Percentiles rank a stretch among this genome's conserved stretches.
Evolutionary conservation across 148 eudicot species (phyloP).

Genomic region (Linanthus parryae): DNA sequence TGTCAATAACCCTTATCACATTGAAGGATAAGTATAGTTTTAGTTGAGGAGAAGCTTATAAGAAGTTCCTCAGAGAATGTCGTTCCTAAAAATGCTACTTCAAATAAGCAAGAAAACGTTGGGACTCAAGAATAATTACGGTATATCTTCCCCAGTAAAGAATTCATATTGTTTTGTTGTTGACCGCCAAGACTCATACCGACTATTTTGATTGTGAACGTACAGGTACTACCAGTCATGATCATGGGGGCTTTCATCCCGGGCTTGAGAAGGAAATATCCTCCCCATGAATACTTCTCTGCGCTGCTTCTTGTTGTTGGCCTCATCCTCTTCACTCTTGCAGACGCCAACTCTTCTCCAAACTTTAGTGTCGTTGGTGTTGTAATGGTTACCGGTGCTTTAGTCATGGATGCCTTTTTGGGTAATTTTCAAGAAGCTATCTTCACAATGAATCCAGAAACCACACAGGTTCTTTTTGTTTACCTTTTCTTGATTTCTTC

Average conservation of each 20-base stretch:
- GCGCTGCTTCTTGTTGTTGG: slow-evolving; percentile 76
- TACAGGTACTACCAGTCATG: slow-evolving; percentile 96
- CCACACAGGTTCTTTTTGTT: slow-evolving; percentile 59
- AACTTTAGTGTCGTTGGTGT: slow-evolving; percentile 83
- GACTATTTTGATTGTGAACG: no score
- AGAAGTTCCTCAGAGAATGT: no score
- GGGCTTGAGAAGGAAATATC: slow-evolving; percentile 79
- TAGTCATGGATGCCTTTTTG: slow-evolving; percentile 80
- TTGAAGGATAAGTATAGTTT: no score
- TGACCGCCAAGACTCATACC: no score
- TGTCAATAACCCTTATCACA: no score
- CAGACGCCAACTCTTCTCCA: slow-evolving; percentile 88
- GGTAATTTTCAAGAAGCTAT: slow-evolving; percentile 94
- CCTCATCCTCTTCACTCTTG: slow-evolving; percentile 84
- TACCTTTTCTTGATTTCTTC: no score
- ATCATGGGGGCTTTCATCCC: slow-evolving; percentile 97
- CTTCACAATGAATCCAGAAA: slow-evolving; percentile 82
- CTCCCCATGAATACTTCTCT: slow-evolving; percentile 64
- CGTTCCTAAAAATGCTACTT: no score
- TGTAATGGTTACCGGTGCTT: slow-evolving; percentile 76
- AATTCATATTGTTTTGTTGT: no score
- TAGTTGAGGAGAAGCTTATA: no score
- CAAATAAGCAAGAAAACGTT: no score
- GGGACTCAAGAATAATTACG: no score
- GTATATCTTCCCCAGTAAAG: no score